Evolutionary conservation across 495 filamentous ascomycete genomes (phyloP).

Genomic region (Parathielavia appendiculata): DNA sequence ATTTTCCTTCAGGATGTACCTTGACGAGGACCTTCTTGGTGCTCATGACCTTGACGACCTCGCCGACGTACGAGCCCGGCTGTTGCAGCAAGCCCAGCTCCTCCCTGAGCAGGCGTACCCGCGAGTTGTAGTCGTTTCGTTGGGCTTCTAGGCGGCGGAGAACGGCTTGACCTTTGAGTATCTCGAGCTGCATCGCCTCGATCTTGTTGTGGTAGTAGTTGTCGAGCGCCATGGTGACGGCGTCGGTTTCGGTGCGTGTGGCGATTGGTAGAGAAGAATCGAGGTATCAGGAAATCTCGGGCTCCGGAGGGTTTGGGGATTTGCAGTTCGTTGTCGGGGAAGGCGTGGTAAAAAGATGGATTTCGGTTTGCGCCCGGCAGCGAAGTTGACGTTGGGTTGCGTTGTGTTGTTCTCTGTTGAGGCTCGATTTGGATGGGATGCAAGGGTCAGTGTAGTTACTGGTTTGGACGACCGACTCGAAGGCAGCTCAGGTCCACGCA

Average conservation of each 20-base stretch:
- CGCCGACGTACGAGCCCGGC: slow-evolving; percentile 95
- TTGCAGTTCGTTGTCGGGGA: background rate
- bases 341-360: background rate
- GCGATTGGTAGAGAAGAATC: background rate
- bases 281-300: too few species aligned
- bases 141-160: slow-evolving; percentile 93
- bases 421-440: slow-evolving; percentile 10
- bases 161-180: slow-evolving; percentile 95
- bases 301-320: background rate
- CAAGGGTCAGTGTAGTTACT: slow-evolving; percentile 3
- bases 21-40: slow-evolving; percentile 99
- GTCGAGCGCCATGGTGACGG: slow-evolving; percentile 86
- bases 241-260: slow-evolving; percentile 16
- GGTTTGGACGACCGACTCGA: slow-evolving; percentile 7
- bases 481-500: slow-evolving; percentile 38
- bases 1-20: slow-evolving; percentile 99
- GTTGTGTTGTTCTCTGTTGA: background rate
- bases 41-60: slow-evolving; percentile 99
- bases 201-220: slow-evolving; percentile 99
- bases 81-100: slow-evolving; percentile 95
- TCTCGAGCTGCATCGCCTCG: slow-evolving; percentile 99
- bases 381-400: slow-evolving; percentile 4
- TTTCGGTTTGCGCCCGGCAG: background rate
- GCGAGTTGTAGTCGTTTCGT: slow-evolving; percentile 98
- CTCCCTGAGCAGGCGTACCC: slow-evolving; percentile 90